Base-by-base conservation (phyloP, 139 green algal species). In the Coelastrella sp. region DNA sequence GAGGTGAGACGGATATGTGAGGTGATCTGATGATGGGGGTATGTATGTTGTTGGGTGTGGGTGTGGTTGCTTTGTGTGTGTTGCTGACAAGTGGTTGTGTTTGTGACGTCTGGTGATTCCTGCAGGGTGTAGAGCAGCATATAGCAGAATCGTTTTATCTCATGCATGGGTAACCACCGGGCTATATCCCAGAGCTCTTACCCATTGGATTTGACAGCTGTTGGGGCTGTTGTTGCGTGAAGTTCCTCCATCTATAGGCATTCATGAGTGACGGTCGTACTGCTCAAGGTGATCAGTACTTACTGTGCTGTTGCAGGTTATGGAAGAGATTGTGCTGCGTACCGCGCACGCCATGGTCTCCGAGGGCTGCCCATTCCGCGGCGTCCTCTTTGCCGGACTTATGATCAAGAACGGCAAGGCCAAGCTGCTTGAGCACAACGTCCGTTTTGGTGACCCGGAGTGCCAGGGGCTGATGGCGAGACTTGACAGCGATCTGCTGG, bases 391-490 rank as follows among this genome's bases (percentile, higher is more conserved):
- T 91, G 97, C 96, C 1, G 97, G 97, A 9, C 92, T 99, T 11
- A 99, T 99, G 97, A 96, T 99, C 88, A 92, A 98, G 51, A 89
- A 96, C 38, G 91, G 89, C 25, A 93, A 93, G 88, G 91, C 91
- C 34, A 98, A 97, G 90, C 89, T 99, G 72, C 87, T 99, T 74
- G 97, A 99, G 93, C 95, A 98, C 93, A 99, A 99, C 87, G 96
- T 99, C 30, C 90, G 97, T 1, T 99, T 99, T 86, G 97, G 97
- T 6, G 97, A 99, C 90, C 97, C 97, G 23, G 97, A 99, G 92
- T 99, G 96, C 91, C 96, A 99, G 90, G 90, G 86, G 3, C 91
- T 99, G 11, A 98, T 99, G 94, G 92, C 95, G 81, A 90, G 97
- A 0, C 87, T 97, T 71, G 84, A 97, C 86, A 91, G 79, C 4